Conservation (phyloP, 805 yeast genomes). For the Saccharomycopsis babjevae region DNA sequence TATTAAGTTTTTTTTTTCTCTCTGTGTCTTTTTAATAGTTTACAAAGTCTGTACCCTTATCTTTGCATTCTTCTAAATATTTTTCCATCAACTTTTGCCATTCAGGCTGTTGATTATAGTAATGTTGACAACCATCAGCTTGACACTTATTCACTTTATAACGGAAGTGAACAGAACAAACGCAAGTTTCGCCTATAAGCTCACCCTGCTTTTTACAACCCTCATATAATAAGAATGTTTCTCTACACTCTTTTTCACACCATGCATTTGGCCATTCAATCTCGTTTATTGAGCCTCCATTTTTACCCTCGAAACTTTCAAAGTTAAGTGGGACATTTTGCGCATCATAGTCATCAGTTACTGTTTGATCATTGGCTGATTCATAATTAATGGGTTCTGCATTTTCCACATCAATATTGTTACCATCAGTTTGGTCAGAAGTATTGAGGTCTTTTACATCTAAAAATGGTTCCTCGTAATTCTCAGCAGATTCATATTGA, state of each 20-base stretch:
- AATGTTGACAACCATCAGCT: constrained; percentile 17
- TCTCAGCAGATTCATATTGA: background rate
- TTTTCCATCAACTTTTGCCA: constrained; percentile 16
- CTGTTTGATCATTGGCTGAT: background rate
- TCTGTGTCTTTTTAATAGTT: constrained; percentile 5
- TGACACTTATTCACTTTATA: constrained; percentile 18
- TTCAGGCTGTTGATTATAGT: constrained; percentile 3
- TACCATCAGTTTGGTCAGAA: background rate
- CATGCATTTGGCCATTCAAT: constrained; percentile 18
- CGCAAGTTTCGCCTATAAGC: constrained; percentile 17
- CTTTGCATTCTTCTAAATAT: constrained; percentile 15
- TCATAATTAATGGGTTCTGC: background rate
- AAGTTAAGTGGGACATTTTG: background rate
- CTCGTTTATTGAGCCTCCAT: background rate
- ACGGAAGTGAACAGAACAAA: constrained; percentile 18
- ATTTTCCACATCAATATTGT: background rate
- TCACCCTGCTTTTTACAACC: constrained; percentile 18
- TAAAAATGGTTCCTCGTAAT: background rate
- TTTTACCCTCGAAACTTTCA: background rate
- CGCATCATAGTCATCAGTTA: background rate
- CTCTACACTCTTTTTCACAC: constrained; percentile 19
- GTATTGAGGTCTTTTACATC: background rate
- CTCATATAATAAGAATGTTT: constrained; percentile 15
- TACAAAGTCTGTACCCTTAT: constrained; percentile 17
- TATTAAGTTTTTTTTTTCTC: background rate